Evolutionary conservation across 1,284 basidiomycete genomes (phyloP).

Genomic region (Neonothopanus nambi): DNA sequence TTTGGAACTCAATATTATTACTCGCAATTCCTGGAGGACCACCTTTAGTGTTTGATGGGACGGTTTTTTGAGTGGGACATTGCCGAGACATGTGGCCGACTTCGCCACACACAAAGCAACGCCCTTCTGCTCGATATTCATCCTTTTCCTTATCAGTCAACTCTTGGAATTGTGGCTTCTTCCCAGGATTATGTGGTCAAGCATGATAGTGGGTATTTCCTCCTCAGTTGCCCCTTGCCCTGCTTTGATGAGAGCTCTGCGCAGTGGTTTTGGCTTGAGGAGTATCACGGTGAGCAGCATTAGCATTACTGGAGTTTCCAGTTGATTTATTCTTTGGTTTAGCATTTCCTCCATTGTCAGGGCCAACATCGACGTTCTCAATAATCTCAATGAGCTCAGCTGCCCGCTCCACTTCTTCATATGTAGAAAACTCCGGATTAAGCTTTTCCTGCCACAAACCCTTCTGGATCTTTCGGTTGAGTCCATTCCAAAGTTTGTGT

Average conservation of each 20-base stretch:
- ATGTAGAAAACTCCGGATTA: slow-evolving; percentile 11
- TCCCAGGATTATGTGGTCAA: no score
- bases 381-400: slow-evolving; percentile 15
- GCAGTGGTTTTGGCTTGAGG: no score
- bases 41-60: background rate
- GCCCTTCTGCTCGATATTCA: slow-evolving; percentile 16
- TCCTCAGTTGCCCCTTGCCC: no score
- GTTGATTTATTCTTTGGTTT: background rate
- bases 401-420: background rate
- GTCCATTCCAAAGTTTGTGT: slow-evolving; percentile 34
- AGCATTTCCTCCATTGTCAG: background rate
- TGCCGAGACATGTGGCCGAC: slow-evolving; percentile 10
- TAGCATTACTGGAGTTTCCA: no score
- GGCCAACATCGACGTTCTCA: slow-evolving; percentile 8
- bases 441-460: slow-evolving; percentile 13
- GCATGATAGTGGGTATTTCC: no score
- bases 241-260: no score
- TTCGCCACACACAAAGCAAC: slow-evolving; percentile 22
- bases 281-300: no score
- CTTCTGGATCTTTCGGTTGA: slow-evolving; percentile 19
- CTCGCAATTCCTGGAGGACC: slow-evolving; percentile 9
- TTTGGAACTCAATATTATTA: background rate
- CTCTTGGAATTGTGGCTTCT: slow-evolving; percentile 1
- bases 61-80: slow-evolving; percentile 9
- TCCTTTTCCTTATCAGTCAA: slow-evolving; percentile 18